A percentile compares a stretch with the other conserved stretches of the same genome.
phyloP scores from a whole-genome alignment of 176 grass and related monocot species.

The Olyra latifolia region DNA sequence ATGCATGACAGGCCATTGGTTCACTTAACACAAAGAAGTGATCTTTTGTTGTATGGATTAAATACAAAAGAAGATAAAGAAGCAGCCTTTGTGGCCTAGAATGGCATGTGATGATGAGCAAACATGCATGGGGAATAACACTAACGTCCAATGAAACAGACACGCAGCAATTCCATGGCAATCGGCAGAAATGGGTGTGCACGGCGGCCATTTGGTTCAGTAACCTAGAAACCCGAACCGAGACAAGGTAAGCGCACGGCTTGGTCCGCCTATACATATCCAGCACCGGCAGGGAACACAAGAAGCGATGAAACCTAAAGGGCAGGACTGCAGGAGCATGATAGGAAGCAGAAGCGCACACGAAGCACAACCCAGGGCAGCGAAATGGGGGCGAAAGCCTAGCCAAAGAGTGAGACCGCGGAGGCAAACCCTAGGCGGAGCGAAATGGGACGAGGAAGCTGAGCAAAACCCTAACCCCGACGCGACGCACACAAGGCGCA shows the following conservation, averaged over 20 bases:
- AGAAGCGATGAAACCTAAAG: not conserved
- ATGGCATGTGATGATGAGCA: not conserved
- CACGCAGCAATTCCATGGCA: not conserved
- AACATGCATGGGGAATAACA: not conserved
- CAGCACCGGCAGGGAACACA: not conserved
- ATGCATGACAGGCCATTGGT: not conserved
- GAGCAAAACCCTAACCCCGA: conserved; percentile 36
- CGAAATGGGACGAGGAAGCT: not conserved
- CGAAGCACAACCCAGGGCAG: not conserved
- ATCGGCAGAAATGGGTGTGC: not conserved
- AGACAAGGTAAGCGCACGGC: not conserved
- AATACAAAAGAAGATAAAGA: not conserved
- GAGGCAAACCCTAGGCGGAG: not conserved
- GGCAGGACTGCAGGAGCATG: not conserved
- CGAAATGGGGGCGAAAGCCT: conserved; percentile 46
- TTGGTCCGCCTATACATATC: not conserved
- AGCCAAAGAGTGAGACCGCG: not conserved
- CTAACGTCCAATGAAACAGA: not conserved
- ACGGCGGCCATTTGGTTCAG: not conserved
- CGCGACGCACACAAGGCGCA: not conserved
- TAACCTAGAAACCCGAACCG: not conserved
- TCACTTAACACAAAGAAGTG: not conserved
- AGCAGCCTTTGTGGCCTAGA: not conserved
- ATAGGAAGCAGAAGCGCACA: not conserved
- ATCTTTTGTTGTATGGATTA: not conserved